Percentiles rank a stretch among this genome's conserved stretches.
phyloP scores from a whole-genome alignment of 2,329 filamentous ascomycete species.

The Phaeosphaeriaceae sp. region DNA sequence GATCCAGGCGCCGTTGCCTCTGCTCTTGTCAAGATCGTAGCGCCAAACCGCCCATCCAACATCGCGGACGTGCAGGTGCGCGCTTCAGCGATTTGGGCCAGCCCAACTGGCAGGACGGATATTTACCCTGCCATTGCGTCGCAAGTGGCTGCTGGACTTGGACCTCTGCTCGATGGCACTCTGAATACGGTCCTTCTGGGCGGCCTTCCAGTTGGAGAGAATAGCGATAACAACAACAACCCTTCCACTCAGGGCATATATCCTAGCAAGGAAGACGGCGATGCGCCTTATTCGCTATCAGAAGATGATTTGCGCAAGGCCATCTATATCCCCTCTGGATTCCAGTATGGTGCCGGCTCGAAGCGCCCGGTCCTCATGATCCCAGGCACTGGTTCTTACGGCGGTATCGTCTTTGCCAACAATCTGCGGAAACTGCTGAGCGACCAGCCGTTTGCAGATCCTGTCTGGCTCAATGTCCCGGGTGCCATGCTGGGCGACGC shows the following conservation, averaged over 20 bases:
- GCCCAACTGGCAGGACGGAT: slow-evolving; percentile 19
- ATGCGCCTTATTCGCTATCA: slow-evolving; percentile 58
- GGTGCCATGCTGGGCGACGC: slow-evolving; percentile 55
- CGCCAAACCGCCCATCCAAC: slow-evolving; percentile 21
- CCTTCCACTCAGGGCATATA: slow-evolving; percentile 38
- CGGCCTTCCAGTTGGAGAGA: slow-evolving; percentile 25
- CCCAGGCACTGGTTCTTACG: slow-evolving; percentile 61
- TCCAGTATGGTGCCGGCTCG: slow-evolving; percentile 47
- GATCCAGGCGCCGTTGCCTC: slow-evolving; percentile 15
- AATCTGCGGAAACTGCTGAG: slow-evolving; percentile 60
- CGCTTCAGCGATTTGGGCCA: slow-evolving; percentile 24
- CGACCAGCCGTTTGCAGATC: slow-evolving; percentile 29
- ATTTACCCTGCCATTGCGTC: slow-evolving; percentile 26
- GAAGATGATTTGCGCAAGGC: slow-evolving; percentile 58
- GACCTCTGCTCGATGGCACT: slow-evolving; percentile 22
- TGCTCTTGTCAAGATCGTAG: slow-evolving; percentile 21
- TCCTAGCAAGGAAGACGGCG: slow-evolving; percentile 46
- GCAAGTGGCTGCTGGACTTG: slow-evolving; percentile 27
- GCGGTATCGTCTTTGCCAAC: slow-evolving; percentile 53
- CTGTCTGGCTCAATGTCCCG: slow-evolving; percentile 64
- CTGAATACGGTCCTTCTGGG: slow-evolving; percentile 18
- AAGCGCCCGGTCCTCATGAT: slow-evolving; percentile 60
- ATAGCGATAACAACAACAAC: slow-evolving; percentile 33
- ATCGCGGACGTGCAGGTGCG: slow-evolving; percentile 15
- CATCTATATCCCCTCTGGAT: slow-evolving; percentile 60